phyloP scores from a whole-genome alignment of 2,329 filamentous ascomycete genomes.

The Emericellopsis atlantica region DNA sequence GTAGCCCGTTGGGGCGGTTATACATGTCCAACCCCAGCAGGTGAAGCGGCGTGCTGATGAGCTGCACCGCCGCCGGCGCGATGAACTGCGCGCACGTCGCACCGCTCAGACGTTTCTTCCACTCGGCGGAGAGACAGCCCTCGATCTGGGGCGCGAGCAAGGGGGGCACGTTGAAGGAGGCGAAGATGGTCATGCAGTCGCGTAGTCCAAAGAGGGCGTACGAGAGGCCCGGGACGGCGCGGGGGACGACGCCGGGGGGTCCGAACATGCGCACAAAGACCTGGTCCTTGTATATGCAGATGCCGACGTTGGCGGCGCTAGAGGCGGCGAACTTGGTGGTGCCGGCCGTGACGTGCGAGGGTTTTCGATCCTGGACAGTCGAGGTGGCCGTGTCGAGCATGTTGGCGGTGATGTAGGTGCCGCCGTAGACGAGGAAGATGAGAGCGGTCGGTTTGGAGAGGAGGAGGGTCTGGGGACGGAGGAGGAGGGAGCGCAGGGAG shows the following conservation, averaged over 20 bases:
- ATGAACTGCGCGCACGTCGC: conserved; percentile 63
- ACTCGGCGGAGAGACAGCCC: conserved; percentile 36
- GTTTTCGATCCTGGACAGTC: conserved; percentile 43
- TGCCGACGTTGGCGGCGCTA: conserved; percentile 66
- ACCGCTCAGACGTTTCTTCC: conserved; percentile 31
- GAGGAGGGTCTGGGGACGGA: conserved; percentile 48
- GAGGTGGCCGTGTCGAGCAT: conserved; percentile 67
- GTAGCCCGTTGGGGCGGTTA: conserved; percentile 42
- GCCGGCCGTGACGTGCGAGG: conserved; percentile 57
- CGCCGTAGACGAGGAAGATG: conserved; percentile 67
- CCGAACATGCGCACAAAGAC: conserved; percentile 77
- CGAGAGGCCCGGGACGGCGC: conserved; percentile 53
- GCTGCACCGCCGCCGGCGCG: conserved; percentile 67
- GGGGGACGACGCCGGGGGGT: conserved; percentile 34
- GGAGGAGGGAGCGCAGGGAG: conserved; percentile 43
- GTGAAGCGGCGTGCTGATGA: conserved; percentile 73
- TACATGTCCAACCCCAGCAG: conserved; percentile 78
- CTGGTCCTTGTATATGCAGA: conserved; percentile 84
- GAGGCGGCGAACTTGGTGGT: conserved; percentile 72
- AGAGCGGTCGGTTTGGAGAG: conserved; percentile 55
- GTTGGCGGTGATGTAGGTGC: conserved; percentile 86
- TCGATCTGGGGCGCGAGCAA: conserved; percentile 60
- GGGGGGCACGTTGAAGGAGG: conserved; percentile 80
- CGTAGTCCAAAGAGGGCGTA: conserved; percentile 71
- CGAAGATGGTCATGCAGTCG: conserved; percentile 83